Percentiles rank a stretch among this genome's conserved stretches.
phyloP scores from a whole-genome alignment of 2,329 filamentous ascomycete species.

The Cladophialophora yegresii region DNA sequence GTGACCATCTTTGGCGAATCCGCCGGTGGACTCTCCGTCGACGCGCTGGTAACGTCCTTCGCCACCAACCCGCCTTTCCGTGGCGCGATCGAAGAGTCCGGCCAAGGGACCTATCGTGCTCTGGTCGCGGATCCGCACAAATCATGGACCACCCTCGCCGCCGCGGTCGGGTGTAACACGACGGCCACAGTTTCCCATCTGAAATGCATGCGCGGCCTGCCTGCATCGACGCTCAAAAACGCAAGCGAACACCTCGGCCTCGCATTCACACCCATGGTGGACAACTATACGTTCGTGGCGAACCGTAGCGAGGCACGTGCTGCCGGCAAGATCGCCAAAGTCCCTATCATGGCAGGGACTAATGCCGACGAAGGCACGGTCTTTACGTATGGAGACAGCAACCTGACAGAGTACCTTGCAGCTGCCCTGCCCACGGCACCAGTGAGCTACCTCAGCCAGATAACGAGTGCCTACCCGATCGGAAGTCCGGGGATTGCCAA shows the following conservation, averaged over 20 bases:
- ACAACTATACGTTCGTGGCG: slow-evolving; percentile 29
- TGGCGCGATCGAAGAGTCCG: slow-evolving; percentile 40
- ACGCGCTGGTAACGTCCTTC: slow-evolving; percentile 34
- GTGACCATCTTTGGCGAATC: slow-evolving; percentile 47
- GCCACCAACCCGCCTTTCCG: slow-evolving; percentile 37
- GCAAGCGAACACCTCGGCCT: slow-evolving; percentile 31
- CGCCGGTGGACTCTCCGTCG: slow-evolving; percentile 39
- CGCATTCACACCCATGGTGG: slow-evolving; percentile 28
- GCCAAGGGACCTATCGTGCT: slow-evolving; percentile 33
- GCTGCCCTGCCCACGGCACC: slow-evolving; percentile 10
- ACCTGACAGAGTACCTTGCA: slow-evolving; percentile 3
- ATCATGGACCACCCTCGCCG: slow-evolving; percentile 25
- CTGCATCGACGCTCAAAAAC: slow-evolving; percentile 30
- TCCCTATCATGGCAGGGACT: slow-evolving; percentile 47
- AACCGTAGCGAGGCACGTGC: slow-evolving; percentile 24
- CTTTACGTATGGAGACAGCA: slow-evolving; percentile 15
- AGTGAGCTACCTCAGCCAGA: neutral
- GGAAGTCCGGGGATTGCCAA: slow-evolving; percentile 4
- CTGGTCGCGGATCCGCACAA: slow-evolving; percentile 15
- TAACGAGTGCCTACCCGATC: slow-evolving; percentile 20
- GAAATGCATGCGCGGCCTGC: slow-evolving; percentile 32
- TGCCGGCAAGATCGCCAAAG: slow-evolving; percentile 43
- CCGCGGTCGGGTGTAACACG: slow-evolving; percentile 23
- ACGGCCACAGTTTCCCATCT: slow-evolving; percentile 19
- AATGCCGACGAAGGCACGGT: slow-evolving; percentile 47